Conservation (phyloP, 1,284 basidiomycete species). For the Fistulinella staudtii region DNA sequence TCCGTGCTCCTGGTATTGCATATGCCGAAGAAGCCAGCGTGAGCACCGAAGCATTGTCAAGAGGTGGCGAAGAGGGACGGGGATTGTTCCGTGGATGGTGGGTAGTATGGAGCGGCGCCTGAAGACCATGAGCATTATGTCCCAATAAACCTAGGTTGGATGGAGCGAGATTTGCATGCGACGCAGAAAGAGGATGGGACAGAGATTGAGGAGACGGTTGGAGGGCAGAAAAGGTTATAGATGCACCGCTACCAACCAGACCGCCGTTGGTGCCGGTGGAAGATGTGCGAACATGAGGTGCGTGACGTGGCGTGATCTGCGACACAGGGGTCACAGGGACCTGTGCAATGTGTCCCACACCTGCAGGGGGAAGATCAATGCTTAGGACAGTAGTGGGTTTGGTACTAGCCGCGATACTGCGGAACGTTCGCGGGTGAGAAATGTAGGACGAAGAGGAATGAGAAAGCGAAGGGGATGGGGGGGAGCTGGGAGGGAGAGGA, state of each 20-base stretch:
- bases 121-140: constrained; percentile 38
- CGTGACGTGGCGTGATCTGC: constrained; percentile 42
- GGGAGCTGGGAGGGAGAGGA: constrained; percentile 80
- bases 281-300: constrained; percentile 55
- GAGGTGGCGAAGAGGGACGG: constrained; percentile 82
- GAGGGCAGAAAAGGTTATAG: constrained; percentile 68
- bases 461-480: constrained; percentile 80
- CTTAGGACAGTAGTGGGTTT: constrained; percentile 93
- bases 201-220: constrained; percentile 46
- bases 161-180: constrained; percentile 32
- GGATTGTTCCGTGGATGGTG: constrained; percentile 96
- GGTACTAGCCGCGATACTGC: constrained; percentile 82
- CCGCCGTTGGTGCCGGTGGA: constrained; percentile 48
- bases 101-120: constrained; percentile 83
- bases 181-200: constrained; percentile 45
- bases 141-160: constrained; percentile 23
- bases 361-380: constrained; percentile 72
- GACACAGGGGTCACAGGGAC: constrained; percentile 60
- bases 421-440: constrained; percentile 74
- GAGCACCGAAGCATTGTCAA: constrained; percentile 88
- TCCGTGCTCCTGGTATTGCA: constrained; percentile 56
- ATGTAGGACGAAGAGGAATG: constrained; percentile 76
- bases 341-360: constrained; percentile 90
- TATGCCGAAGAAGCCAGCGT: constrained; percentile 93
- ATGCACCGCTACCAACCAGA: constrained; percentile 44